Evolutionary conservation across 768 basidiomycete genomes (phyloP), one percentile per base, ranked within the genome.

Genomic region (Galerina sulciceps): DNA sequence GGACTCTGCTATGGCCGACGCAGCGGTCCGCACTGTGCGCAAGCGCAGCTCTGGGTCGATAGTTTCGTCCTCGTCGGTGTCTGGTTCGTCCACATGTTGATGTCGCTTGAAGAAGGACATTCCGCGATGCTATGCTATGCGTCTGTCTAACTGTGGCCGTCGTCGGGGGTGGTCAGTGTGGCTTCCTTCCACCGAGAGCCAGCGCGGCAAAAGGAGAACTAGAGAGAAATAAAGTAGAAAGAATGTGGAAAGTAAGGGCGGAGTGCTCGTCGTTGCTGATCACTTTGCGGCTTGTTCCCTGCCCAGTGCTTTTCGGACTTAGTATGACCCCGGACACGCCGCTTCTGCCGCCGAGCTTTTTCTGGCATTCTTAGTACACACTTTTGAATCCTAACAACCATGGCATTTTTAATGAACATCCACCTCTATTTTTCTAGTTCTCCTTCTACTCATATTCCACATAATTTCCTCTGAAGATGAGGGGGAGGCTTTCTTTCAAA

Each of bases 11-110:
- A 97, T 88, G 38, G 92, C 93, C 15, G 91, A 93, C 2, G 91
- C 90, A 15, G 96, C 96, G 1, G 96, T 97, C 66, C 90, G 89
- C n/a, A 94, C 93, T 1, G 94, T 96, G 52, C 93, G 87, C 48
- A 98, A 81, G 38, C 94, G 88, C 11, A 95, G 82, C 68, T 94
- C 87, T 17, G 90, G 90, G 79, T 98, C 95, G 65, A 93, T 88
- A 54, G 73, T 75, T 22, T 82, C 83, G 70, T 91, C 86, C 61
- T 86, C 82, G 73, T 87, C 84, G 44, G 76, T 76, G 65, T 81
- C 79, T 45, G 57, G 65, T 44, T 76, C 69, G 59, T 81, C 62
- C 60, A 72, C 71, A 26, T 71, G 71, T 46, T 76, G 74, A 58
- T 79, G 79, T 60, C 76, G 75, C 67, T 76, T 77, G 63, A 77